Conservation (phyloP, 1,284 basidiomycete genomes). For the Trichosporon sp. region DNA sequence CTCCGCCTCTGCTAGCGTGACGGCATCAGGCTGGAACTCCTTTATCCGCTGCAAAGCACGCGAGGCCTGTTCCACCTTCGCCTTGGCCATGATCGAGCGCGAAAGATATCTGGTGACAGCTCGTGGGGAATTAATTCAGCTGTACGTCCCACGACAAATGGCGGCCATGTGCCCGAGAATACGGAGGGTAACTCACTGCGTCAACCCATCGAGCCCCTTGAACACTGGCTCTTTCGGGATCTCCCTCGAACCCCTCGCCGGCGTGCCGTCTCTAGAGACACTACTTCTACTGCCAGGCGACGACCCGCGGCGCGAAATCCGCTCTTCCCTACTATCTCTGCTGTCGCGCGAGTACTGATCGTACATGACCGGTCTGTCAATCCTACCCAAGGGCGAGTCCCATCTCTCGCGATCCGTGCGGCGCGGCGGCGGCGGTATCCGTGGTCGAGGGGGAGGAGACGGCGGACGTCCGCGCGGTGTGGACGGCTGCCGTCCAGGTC, state of each 20-base stretch:
- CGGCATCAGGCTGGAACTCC: background rate
- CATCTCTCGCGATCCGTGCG: background rate
- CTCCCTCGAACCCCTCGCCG: background rate
- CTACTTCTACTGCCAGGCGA: background rate
- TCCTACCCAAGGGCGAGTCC: background rate
- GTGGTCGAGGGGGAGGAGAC: background rate
- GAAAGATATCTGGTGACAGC: slow-evolving; percentile 3
- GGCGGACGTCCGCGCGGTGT: too few relatives aligned
- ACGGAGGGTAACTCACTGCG: background rate
- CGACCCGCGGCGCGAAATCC: background rate
- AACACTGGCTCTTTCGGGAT: background rate
- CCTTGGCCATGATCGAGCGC: slow-evolving; percentile 7
- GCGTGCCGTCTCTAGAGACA: background rate
- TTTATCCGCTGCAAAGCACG: background rate
- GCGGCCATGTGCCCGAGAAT: too few relatives aligned
- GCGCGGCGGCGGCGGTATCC: too few relatives aligned
- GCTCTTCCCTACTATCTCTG: background rate
- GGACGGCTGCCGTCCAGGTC: too few relatives aligned
- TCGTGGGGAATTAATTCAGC: too few relatives aligned
- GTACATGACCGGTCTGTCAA: background rate
- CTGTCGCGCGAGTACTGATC: background rate
- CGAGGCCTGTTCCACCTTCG: slow-evolving; percentile 9
- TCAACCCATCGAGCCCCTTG: background rate
- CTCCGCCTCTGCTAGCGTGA: slow-evolving; percentile 10
- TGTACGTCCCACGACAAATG: too few relatives aligned